A percentile compares a stretch with the other conserved stretches of the same genome.
These are phyloP conservation scores for Aspergillus sp. DNA, from an alignment of 2,329 filamentous ascomycete species.

Conservation along the genomic window DNA sequence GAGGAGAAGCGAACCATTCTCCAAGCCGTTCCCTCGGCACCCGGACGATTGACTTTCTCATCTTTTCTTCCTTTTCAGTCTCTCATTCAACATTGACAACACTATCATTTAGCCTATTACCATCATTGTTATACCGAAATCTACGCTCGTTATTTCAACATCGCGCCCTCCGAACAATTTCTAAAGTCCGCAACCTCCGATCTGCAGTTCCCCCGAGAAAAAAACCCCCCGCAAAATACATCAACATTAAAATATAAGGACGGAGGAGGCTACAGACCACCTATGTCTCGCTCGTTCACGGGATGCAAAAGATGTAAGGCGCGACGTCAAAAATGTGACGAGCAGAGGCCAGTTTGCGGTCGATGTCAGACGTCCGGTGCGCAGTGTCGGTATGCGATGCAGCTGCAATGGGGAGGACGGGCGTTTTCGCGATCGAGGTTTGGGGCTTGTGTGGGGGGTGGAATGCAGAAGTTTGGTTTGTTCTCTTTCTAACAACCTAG, in stretches of 20 bases:
- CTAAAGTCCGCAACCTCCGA: no score
- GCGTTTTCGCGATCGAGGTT: conserved; percentile 36
- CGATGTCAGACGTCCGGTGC: conserved; percentile 33
- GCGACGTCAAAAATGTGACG: conserved; percentile 42
- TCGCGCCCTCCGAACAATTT: no score
- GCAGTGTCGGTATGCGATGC: conserved; percentile 36
- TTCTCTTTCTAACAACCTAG: no score
- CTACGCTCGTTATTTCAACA: no score
- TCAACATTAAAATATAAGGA: not conserved
- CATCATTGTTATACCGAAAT: no score
- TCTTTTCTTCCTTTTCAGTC: conserved; percentile 1
- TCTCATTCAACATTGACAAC: not conserved
- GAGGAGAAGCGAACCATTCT: conserved; percentile 1
- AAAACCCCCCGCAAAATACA: not conserved
- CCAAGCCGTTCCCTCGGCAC: conserved; percentile 5
- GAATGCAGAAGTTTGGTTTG: conserved; percentile 32
- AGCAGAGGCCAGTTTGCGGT: conserved; percentile 34
- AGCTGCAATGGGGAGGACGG: conserved; percentile 38
- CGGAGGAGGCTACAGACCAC: not conserved
- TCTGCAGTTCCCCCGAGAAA: not conserved
- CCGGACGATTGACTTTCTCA: no score
- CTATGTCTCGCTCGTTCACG: conserved; percentile 36
- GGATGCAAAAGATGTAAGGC: conserved; percentile 41
- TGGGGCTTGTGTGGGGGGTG: conserved; percentile 28
- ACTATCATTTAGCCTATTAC: no score